phyloP scores from a whole-genome alignment of 441 rosid genomes.

The Populus hybrid region DNA sequence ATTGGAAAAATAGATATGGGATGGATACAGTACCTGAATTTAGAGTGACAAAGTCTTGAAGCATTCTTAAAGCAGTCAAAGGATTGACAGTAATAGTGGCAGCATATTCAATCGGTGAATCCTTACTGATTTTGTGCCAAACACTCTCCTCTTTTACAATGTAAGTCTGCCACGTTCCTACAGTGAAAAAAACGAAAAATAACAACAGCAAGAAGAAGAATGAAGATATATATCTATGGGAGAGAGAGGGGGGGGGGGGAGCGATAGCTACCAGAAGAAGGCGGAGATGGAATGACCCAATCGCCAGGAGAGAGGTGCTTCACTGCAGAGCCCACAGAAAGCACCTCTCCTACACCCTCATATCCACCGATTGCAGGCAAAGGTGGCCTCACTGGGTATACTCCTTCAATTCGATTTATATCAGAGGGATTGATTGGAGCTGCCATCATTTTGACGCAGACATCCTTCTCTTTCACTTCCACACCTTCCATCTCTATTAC shows the following conservation, averaged over 20 bases:
- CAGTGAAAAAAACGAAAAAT: slow-evolving; percentile 1
- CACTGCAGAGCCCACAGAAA: slow-evolving; percentile 68
- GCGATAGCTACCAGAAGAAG: slow-evolving; percentile 54
- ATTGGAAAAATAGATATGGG: slow-evolving; percentile 2
- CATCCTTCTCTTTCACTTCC: slow-evolving; percentile 72
- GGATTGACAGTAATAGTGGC: slow-evolving; percentile 94
- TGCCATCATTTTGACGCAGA: slow-evolving; percentile 87
- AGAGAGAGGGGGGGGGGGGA: neutral
- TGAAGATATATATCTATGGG: neutral
- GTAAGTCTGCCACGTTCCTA: slow-evolving; percentile 89
- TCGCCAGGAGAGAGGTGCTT: slow-evolving; percentile 68
- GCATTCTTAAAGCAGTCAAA: slow-evolving; percentile 86
- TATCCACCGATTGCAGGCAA: slow-evolving; percentile 92
- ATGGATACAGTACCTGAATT: slow-evolving; percentile 45
- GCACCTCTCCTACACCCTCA: slow-evolving; percentile 89
- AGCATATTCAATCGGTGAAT: slow-evolving; percentile 78
- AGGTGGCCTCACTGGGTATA: slow-evolving; percentile 84
- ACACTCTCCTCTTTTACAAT: slow-evolving; percentile 72
- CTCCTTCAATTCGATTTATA: slow-evolving; percentile 91
- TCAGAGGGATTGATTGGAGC: slow-evolving; percentile 96
- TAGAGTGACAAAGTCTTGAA: slow-evolving; percentile 70
- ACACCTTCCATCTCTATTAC: slow-evolving; percentile 64
- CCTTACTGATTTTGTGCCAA: slow-evolving; percentile 84
- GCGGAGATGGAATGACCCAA: slow-evolving; percentile 89
- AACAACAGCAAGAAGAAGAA: neutral